Evolutionary conservation across 2,329 filamentous ascomycete genomes (phyloP).

Genomic region (Orbilia ellipsospora): DNA sequence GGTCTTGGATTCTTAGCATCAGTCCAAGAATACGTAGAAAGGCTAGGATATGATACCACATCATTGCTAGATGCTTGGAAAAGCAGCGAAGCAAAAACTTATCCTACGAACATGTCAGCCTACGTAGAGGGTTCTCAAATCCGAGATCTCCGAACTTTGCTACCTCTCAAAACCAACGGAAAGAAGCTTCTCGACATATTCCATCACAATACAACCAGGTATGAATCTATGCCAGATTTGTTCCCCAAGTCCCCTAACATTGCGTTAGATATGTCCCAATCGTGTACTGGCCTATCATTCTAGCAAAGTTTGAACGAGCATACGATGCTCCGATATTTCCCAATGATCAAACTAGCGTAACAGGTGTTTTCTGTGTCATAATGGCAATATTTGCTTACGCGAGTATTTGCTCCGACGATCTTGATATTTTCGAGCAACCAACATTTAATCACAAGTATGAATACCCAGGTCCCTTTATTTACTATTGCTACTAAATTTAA

Average conservation of each 20-base stretch:
- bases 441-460: constrained; percentile 35
- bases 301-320: constrained; percentile 45
- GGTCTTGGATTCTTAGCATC: constrained; percentile 50
- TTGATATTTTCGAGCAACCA: constrained; percentile 39
- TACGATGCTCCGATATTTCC: constrained; percentile 51
- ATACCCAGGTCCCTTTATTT: not conserved
- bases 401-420: constrained; percentile 39
- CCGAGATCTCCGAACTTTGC: constrained; percentile 34
- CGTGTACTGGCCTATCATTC: constrained; percentile 49
- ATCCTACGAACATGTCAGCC: constrained; percentile 19
- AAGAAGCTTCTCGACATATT: constrained; percentile 51
- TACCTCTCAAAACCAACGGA: constrained; percentile 31
- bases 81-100: constrained; percentile 41
- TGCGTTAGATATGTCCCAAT: constrained; percentile 32
- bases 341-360: constrained; percentile 35
- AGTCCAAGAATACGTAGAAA: constrained; percentile 53
- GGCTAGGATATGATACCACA: constrained; percentile 49
- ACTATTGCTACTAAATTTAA: constrained; percentile 9
- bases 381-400: constrained; percentile 49
- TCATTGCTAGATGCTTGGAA: constrained; percentile 48
- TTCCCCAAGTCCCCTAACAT: not conserved
- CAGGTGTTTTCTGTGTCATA: constrained; percentile 38
- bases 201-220: constrained; percentile 47
- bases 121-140: constrained; percentile 31
- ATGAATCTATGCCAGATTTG: not conserved